Conservation (phyloP, 2,329 filamentous ascomycete species). For the Fusarium sp. region DNA sequence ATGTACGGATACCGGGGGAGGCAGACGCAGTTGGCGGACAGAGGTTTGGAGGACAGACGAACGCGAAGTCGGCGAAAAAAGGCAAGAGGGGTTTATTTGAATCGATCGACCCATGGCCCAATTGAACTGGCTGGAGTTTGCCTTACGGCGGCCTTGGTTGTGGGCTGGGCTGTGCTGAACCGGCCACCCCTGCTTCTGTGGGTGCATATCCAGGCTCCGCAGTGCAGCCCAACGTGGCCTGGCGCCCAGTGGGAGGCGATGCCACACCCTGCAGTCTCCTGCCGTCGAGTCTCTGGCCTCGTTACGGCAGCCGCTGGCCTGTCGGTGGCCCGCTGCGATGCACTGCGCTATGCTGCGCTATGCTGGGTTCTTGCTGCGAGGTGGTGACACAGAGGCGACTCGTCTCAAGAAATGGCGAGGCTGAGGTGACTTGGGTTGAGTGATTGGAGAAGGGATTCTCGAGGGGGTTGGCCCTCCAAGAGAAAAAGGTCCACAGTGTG, state of each 20-base stretch:
- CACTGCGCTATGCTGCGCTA: background rate
- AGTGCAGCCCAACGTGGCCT: background rate
- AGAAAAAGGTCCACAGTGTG: background rate
- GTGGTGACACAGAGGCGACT: background rate
- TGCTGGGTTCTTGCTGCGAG: background rate
- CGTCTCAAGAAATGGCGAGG: background rate
- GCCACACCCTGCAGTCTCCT: background rate
- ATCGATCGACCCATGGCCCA: background rate
- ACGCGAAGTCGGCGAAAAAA: background rate
- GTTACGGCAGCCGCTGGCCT: background rate
- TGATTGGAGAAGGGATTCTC: background rate
- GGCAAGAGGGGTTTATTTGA: background rate
- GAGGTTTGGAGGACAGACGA: background rate
- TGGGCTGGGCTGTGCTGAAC: background rate
- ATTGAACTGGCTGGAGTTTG: constrained; percentile 1
- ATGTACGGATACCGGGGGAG: background rate
- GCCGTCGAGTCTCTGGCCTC: background rate
- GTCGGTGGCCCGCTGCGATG: background rate
- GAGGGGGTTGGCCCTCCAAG: background rate
- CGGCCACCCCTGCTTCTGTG: background rate
- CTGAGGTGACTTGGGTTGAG: background rate
- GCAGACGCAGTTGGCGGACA: background rate
- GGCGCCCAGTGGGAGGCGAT: background rate
- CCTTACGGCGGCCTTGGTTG: background rate
- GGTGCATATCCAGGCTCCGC: background rate